Evolutionary conservation across 768 basidiomycete species (phyloP), one percentile per base, ranked within the genome.

Genomic region (Tubosaeta sp.): DNA sequence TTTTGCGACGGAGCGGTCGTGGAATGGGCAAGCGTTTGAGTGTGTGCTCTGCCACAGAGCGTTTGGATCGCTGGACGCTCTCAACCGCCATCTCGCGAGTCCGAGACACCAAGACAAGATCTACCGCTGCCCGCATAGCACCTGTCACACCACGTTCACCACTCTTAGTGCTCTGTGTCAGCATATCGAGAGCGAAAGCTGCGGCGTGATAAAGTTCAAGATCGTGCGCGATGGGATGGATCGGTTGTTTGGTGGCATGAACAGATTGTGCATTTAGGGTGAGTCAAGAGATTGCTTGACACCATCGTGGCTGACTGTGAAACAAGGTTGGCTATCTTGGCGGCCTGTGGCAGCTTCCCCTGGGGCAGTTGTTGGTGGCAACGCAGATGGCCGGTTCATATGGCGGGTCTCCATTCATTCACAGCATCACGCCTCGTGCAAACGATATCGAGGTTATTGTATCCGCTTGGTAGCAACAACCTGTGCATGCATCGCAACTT

Each of bases 401-500:
- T n/a, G n/a, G n/a, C n/a, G n/a, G n/a, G n/a, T 9, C 19, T 18
- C 12, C 5, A 12, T 39, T 39, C 38, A 22, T 39, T 39, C 38
- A 21, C 11, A 13, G 12, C 21, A 21, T 36, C 35, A 39, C 19
- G 36, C 36, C 36, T 21, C 21, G 38, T 39, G 35, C n/a, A 35
- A 35, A 11, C 10, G 10, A 30, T 30, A 34, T 16, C 32, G 31
- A 31, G 35, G n/a, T 4, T 16, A 34, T 34, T 34, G 12, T 19
- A 11, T 38, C 21, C 19, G 21, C 21, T 38, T 38, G 13, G 32
- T 34, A 16, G 32, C 16, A 6, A 12, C 1, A 16, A 36, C 18
- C 16, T 16, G 34, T 1, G 96, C 96, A 42, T 96, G 81, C 91
- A 99, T 94, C 46, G 95, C 93, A 62, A 99, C 96, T 71, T 98